Conservation (phyloP, 768 basidiomycete genomes). For the Leucocoprinus sp. region DNA sequence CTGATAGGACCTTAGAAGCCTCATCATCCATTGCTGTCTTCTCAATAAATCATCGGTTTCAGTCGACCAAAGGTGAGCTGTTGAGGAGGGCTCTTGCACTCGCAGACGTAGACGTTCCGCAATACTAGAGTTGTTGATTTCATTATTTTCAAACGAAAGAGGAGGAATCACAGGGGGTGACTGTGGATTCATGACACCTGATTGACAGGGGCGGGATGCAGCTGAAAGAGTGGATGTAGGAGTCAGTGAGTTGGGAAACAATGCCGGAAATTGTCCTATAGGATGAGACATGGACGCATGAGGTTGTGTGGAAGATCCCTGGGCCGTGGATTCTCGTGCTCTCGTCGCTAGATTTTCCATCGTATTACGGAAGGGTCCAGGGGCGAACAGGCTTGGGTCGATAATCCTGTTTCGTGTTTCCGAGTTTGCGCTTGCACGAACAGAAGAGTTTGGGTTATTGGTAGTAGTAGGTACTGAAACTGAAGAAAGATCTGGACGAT, state of each 20-base stretch:
- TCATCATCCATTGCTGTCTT: not conserved
- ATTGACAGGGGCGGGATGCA: not conserved
- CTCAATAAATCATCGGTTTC: not conserved
- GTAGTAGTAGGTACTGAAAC: not conserved
- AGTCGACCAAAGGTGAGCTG: not conserved
- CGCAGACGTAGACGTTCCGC: not conserved
- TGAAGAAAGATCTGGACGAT: constrained; percentile 1
- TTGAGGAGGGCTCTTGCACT: not conserved
- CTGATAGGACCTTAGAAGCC: not conserved
- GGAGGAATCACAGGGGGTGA: constrained; percentile 30
- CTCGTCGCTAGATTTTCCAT: constrained; percentile 26
- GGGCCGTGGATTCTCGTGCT: constrained; percentile 11
- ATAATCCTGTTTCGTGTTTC: constrained; percentile 12
- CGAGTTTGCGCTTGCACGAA: too few relatives aligned
- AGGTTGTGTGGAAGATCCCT: constrained; percentile 10
- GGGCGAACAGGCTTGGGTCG: constrained; percentile 30
- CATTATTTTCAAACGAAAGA: constrained; percentile 27
- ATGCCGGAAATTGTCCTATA: not conserved
- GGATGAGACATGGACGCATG: constrained; percentile 1
- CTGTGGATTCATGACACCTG: not conserved
- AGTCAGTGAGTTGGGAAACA: not conserved
- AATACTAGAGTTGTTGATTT: constrained; percentile 1
- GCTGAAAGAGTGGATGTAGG: not conserved
- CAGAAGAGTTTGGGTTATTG: not conserved
- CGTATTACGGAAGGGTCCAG: constrained; percentile 43